These are phyloP conservation scores for Fusarium vanettenii DNA, from an alignment of 2,329 filamentous ascomycete species.

Conservation along the genomic window DNA sequence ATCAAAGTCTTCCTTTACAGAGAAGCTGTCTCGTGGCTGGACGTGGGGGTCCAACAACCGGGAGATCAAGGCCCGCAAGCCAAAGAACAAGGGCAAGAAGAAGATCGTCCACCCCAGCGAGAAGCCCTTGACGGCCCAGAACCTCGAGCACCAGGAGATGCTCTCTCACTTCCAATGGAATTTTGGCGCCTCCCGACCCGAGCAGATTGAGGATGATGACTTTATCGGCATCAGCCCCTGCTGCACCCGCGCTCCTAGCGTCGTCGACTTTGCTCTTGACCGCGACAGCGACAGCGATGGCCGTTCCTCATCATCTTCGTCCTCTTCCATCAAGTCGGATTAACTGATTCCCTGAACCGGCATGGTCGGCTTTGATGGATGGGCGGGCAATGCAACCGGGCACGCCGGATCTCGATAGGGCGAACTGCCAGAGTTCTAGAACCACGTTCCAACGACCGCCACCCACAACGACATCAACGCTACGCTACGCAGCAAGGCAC, in stretches of 20 bases:
- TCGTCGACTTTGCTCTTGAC: conserved; percentile 44
- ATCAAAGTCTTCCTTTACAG: conserved; percentile 45
- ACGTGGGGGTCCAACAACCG: conserved; percentile 47
- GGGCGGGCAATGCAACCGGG: conserved; percentile 27
- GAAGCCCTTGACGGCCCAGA: conserved; percentile 57
- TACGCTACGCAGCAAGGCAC: conserved; percentile 5
- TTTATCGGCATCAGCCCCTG: conserved; percentile 58
- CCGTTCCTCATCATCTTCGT: conserved; percentile 31
- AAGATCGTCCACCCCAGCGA: conserved; percentile 55
- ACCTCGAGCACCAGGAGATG: conserved; percentile 60
- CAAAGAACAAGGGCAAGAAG: conserved; percentile 44
- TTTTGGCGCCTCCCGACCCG: conserved; percentile 54
- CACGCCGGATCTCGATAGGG: conserved; percentile 25
- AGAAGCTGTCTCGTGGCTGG: conserved; percentile 47
- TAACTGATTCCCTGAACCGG: conserved; percentile 37
- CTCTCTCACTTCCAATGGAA: conserved; percentile 59
- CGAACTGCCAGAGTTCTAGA: conserved; percentile 34
- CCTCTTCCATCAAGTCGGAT: conserved; percentile 30
- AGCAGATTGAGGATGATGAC: conserved; percentile 49
- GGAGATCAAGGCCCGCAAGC: conserved; percentile 46
- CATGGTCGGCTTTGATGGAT: conserved; percentile 32
- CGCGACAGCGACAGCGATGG: conserved; percentile 38
- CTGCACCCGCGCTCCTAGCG: conserved; percentile 54
- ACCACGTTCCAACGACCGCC: conserved; percentile 14
- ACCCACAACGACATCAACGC: conserved; percentile 7